phyloP scores from a whole-genome alignment of 306 rosid species.

The Senna siamea region DNA sequence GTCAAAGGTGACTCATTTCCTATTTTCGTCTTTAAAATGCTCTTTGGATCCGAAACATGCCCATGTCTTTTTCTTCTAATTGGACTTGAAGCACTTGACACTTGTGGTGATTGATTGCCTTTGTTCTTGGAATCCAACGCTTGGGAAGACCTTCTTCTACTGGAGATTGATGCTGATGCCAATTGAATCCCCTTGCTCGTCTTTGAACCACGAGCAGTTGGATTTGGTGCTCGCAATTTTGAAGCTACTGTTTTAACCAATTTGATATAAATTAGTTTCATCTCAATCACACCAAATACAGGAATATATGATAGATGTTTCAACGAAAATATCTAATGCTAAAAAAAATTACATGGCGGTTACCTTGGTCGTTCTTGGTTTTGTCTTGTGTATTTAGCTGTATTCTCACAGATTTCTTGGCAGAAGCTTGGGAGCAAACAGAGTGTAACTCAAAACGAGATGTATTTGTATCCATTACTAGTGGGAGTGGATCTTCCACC shows the following conservation, averaged over 20 bases:
- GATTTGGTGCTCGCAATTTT: conserved; percentile 34
- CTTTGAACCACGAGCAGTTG: conserved; percentile 42
- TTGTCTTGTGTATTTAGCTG: conserved; percentile 41
- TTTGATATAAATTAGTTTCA: conserved; percentile 21
- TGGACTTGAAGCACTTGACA: conserved; percentile 13
- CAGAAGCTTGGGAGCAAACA: conserved; percentile 48
- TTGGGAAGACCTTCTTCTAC: conserved; percentile 37
- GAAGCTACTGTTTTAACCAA: conserved; percentile 43
- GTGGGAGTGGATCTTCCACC: conserved; percentile 49
- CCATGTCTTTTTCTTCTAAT: conserved; percentile 28
- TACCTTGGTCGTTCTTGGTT: conserved; percentile 64
- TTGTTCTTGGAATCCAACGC: conserved; percentile 46
- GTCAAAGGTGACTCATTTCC: not conserved
- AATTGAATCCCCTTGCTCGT: conserved; percentile 39
- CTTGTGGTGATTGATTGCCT: conserved; percentile 15
- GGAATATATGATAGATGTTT: no score
- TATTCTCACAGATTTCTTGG: conserved; percentile 42
- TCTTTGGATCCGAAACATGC: not conserved
- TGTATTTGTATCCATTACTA: conserved; percentile 44
- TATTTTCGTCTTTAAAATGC: not conserved
- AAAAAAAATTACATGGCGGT: conserved; percentile 2
- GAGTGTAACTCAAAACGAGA: conserved; percentile 42
- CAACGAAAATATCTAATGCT: no score
- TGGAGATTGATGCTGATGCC: conserved; percentile 35
- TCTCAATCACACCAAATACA: not conserved